Evolutionary conservation across 2,329 filamentous ascomycete species (phyloP).

Genomic region (Colletotrichum coccodes): DNA sequence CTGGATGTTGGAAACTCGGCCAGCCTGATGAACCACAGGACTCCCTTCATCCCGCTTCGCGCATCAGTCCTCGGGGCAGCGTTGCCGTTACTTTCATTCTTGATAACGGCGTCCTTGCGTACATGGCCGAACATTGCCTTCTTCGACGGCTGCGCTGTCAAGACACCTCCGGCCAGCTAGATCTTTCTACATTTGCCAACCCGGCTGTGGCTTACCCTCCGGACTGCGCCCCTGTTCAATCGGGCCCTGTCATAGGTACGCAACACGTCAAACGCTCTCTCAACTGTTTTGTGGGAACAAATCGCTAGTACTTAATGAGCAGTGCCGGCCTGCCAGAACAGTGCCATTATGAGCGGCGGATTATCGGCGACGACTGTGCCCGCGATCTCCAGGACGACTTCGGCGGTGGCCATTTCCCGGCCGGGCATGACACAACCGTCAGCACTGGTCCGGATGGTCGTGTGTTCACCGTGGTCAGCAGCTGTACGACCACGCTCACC

Average conservation of each 20-base stretch:
- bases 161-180: slow-evolving; percentile 4
- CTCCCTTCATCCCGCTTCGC: slow-evolving; percentile 20
- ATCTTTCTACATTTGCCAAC: slow-evolving; percentile 24
- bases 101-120: slow-evolving; percentile 12
- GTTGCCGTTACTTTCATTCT: slow-evolving; percentile 19
- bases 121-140: slow-evolving; percentile 22
- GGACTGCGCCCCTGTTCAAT: background rate
- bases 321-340: slow-evolving; percentile 8
- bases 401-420: background rate
- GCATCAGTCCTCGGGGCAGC: background rate
- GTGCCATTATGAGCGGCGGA: background rate
- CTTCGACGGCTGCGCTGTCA: slow-evolving; percentile 28
- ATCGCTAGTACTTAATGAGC: background rate
- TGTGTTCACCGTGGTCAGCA: slow-evolving; percentile 12
- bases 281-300: too few relatives aligned
- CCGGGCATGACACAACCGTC: slow-evolving; percentile 9
- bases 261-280: background rate
- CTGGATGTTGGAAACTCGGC: slow-evolving; percentile 1
- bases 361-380: background rate
- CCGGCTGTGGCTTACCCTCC: slow-evolving; percentile 21
- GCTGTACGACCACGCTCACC: background rate
- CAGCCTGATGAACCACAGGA: slow-evolving; percentile 19
- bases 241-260: slow-evolving; percentile 20
- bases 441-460: slow-evolving; percentile 15
- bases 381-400: too few relatives aligned